phyloP scores from a whole-genome alignment of 306 rosid species.

The Glycine tomentella region DNA sequence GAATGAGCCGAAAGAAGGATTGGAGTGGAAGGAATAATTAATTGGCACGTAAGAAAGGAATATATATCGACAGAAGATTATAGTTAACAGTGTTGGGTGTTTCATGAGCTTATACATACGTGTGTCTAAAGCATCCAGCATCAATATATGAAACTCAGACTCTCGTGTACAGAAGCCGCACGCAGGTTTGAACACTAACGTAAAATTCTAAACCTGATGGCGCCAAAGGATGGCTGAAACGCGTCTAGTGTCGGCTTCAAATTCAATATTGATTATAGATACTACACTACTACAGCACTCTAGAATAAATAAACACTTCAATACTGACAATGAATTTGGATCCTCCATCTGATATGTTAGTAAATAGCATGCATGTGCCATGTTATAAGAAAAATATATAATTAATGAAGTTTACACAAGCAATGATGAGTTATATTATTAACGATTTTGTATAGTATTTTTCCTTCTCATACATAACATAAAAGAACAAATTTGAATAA shows the following conservation, averaged over 20 bases:
- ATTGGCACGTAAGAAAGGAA: slow-evolving; percentile 2
- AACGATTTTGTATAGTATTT: neutral
- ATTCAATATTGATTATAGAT: neutral
- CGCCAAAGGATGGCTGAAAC: slow-evolving; percentile 3
- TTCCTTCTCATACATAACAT: neutral
- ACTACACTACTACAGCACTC: neutral
- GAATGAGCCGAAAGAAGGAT: neutral
- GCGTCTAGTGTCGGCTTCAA: slow-evolving; percentile 30
- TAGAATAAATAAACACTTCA: neutral
- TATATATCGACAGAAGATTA: neutral
- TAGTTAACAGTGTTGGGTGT: neutral
- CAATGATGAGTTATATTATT: neutral
- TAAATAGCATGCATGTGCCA: neutral
- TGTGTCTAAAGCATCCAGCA: slow-evolving; percentile 3
- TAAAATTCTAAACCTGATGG: neutral
- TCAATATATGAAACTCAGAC: neutral
- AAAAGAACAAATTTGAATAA: neutral
- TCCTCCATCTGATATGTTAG: neutral
- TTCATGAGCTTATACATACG: neutral
- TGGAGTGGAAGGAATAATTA: too few relatives aligned
- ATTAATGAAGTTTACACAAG: neutral
- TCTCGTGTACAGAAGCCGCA: neutral
- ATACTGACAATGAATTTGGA: neutral
- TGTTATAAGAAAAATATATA: neutral
- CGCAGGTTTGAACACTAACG: slow-evolving; percentile 32